Evolutionary conservation across 2,329 filamentous ascomycete species (phyloP).

Genomic region (Onygenales sp.): DNA sequence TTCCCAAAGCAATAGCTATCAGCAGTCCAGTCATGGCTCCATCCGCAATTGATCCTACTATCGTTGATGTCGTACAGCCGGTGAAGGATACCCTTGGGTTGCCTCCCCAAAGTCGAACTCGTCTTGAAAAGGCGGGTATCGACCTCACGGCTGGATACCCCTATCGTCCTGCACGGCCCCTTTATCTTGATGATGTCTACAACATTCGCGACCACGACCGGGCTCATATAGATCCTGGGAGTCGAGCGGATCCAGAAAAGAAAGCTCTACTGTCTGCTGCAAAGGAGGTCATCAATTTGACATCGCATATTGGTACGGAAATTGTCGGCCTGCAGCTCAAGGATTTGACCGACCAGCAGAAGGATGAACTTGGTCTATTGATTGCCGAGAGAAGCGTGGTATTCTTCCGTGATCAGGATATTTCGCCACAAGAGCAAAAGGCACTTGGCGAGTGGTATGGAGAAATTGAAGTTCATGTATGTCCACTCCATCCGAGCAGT

Average conservation of each 20-base stretch:
- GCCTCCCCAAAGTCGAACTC: slow-evolving; percentile 46
- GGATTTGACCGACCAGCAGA: slow-evolving; percentile 49
- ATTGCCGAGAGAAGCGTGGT: slow-evolving; percentile 57
- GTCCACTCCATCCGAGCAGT: slow-evolving; percentile 14
- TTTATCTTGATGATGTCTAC: slow-evolving; percentile 62
- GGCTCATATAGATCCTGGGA: slow-evolving; percentile 50
- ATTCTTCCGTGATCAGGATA: slow-evolving; percentile 55
- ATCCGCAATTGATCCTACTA: slow-evolving; percentile 51
- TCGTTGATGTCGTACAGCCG: slow-evolving; percentile 54
- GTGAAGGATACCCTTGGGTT: slow-evolving; percentile 56
- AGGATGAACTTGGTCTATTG: slow-evolving; percentile 52
- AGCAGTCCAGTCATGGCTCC: slow-evolving; percentile 39
- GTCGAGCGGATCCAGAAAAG: slow-evolving; percentile 57
- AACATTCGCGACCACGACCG: slow-evolving; percentile 52
- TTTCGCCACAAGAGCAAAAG: slow-evolving; percentile 54
- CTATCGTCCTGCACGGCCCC: slow-evolving; percentile 56
- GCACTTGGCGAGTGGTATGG: slow-evolving; percentile 55
- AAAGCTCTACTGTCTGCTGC: slow-evolving; percentile 51
- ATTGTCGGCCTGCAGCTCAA: slow-evolving; percentile 56
- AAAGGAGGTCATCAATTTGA: slow-evolving; percentile 54
- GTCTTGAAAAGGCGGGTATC: slow-evolving; percentile 59
- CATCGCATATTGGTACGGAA: slow-evolving; percentile 54
- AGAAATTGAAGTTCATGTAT: slow-evolving; percentile 58
- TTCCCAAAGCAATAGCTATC: too few relatives aligned
- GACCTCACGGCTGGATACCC: slow-evolving; percentile 63